A percentile compares a stretch with the other conserved stretches of the same genome.
Evolutionary conservation across 2,329 filamentous ascomycete genomes (phyloP).

Genomic region (Xylariaceae sp.): DNA sequence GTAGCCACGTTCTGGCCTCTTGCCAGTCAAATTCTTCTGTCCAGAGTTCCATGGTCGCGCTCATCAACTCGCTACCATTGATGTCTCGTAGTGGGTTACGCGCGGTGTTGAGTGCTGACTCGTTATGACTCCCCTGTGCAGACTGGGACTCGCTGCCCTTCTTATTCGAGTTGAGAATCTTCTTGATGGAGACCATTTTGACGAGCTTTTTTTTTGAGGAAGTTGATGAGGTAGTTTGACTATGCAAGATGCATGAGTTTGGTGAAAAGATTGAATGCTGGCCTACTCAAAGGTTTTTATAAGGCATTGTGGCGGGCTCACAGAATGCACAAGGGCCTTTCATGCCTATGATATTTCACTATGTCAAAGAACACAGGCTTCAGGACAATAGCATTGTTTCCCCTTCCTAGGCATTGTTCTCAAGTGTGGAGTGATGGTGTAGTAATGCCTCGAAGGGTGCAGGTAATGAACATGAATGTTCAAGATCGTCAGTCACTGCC

Average conservation of each 20-base stretch:
- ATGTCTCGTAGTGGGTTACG: not conserved
- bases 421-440: not conserved
- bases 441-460: not conserved
- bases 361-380: not conserved
- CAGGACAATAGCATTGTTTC: constrained; percentile 4
- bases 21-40: constrained; percentile 18
- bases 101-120: constrained; percentile 3
- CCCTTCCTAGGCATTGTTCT: not conserved
- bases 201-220: not conserved
- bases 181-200: constrained; percentile 21
- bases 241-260: too few relatives aligned
- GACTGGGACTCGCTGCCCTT: not conserved
- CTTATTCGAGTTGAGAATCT: constrained; percentile 7
- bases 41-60: constrained; percentile 12
- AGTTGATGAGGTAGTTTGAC: too few relatives aligned
- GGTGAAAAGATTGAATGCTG: not conserved
- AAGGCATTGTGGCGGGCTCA: not conserved
- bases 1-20: constrained; percentile 18
- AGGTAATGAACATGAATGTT: not conserved
- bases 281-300: not conserved
- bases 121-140: constrained; percentile 1
- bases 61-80: not conserved
- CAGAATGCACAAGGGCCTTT: not conserved
- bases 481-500: too few relatives aligned
- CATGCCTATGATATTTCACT: not conserved